Evolutionary conservation across 108 stramenopile genomes (phyloP).

Genomic region (Hondaea fermentalgiana): DNA sequence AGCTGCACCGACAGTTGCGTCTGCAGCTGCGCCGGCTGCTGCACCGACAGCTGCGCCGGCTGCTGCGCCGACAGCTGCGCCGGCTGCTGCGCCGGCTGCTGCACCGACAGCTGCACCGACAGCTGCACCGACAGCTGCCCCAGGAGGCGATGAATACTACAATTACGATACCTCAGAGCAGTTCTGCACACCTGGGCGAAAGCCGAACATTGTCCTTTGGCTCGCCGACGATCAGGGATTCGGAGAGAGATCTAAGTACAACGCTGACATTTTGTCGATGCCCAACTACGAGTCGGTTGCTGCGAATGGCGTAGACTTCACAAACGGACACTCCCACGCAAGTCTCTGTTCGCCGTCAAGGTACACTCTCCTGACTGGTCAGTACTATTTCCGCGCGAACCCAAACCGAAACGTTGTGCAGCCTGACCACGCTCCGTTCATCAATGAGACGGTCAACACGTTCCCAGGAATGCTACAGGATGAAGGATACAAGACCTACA

Average conservation of each 20-base stretch:
- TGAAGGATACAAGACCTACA: constrained; percentile 57
- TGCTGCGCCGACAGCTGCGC: no score
- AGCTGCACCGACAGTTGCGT: no score
- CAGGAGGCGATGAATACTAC: no score
- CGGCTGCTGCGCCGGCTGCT: no score
- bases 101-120: no score
- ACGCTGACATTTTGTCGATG: not conserved
- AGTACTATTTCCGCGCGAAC: not conserved
- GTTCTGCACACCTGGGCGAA: no score
- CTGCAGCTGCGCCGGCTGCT: no score
- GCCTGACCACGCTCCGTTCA: not conserved
- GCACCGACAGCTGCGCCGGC: no score
- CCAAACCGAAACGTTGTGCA: not conserved
- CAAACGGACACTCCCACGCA: not conserved
- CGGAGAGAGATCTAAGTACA: not conserved
- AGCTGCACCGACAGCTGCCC: no score
- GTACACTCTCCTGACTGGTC: not conserved
- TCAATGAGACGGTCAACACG: not conserved
- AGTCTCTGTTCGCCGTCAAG: not conserved
- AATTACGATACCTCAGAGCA: no score
- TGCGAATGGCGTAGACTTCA: not conserved
- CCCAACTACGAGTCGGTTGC: not conserved
- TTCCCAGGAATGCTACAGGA: constrained; percentile 49
- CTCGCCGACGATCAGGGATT: not conserved
- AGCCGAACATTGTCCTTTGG: not conserved